Evolutionary conservation across 345 rosid species (phyloP).

Genomic region (Linum trigynum): DNA sequence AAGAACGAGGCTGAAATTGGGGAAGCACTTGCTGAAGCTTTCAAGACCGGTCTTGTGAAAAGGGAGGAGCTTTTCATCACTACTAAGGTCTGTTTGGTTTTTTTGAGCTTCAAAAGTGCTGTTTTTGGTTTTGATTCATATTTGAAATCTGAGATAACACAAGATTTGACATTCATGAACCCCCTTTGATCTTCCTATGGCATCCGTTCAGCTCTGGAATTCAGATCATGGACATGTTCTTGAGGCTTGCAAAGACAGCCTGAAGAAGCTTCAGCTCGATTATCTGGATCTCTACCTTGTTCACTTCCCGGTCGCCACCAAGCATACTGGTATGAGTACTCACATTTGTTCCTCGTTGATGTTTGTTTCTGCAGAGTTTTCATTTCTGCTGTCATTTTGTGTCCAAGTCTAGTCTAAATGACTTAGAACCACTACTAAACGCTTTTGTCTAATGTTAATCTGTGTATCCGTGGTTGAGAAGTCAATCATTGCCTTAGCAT

Average conservation of each 20-base stretch:
- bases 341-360: not conserved
- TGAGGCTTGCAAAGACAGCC: slow-evolving; percentile 82
- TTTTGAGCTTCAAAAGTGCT: not conserved
- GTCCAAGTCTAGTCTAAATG: not conserved
- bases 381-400: not conserved
- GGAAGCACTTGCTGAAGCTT: slow-evolving; percentile 60
- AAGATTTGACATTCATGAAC: not conserved
- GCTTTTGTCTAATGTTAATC: not conserved
- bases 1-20: slow-evolving; percentile 68
- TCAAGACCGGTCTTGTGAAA: slow-evolving; percentile 51
- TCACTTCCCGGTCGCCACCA: slow-evolving; percentile 80
- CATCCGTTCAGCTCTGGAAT: slow-evolving; percentile 63
- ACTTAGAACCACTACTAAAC: no score
- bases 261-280: slow-evolving; percentile 78
- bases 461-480: no score
- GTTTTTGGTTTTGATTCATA: not conserved
- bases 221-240: slow-evolving; percentile 86
- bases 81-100: slow-evolving; percentile 42
- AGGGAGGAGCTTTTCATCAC: slow-evolving; percentile 83
- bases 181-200: no score
- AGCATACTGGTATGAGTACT: slow-evolving; percentile 54
- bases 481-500: not conserved
- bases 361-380: not conserved
- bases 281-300: slow-evolving; percentile 81
- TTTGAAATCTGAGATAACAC: not conserved